Base-by-base conservation (phyloP, 1,284 basidiomycete species). In the Trametes hirsuta region DNA sequence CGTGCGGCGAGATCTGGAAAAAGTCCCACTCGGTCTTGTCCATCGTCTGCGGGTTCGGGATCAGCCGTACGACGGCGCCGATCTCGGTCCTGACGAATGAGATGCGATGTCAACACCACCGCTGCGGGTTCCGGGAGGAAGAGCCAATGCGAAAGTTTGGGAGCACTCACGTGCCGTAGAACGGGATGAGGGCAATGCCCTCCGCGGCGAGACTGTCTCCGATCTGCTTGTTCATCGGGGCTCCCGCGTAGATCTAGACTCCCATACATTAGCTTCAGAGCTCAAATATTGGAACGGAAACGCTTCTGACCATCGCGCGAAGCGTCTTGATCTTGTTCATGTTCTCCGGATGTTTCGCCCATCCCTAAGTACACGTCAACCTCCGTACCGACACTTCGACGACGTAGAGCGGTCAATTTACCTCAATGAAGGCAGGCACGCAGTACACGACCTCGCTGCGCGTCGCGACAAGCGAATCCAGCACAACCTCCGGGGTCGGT, bases 231-330 rank as follows among this genome's bases (percentile, higher is more conserved):
- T 66, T 61, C 37, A 76, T 56, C 3, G 73, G 70, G 0, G 70
- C 73, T 12, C 74, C 74, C 3, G 69, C 72, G 58, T 69, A 75
- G 52, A 72, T 59, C 74, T 75, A 54, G 11, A 6, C 22, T 34
- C 44, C 25, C 41, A 12, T 25, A n/a, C 37, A 6, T 41, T 47
- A 18, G n/a, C 14, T 4, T 24, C 18, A 18, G n/a, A 22, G 10
- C 25, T 34, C 48, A 3, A 15, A 44, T 11, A 12, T 6, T 11
- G 25, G 15, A 18, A 40, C 39, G 10, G 30, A 15, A 8, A 45
- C 14, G 56, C 58, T 24, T 49, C 51, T 40, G 8, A 71, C 68
- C 37, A 74, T 58, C 6, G 64, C 65, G 14, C 66, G 66, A 30
- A 70, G 59, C 3, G 61, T 64, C 58, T 66, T 66, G 42, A 71